Base-by-base conservation (phyloP, 805 yeast genomes). In the Wickerhamiella sorbophila region DNA sequence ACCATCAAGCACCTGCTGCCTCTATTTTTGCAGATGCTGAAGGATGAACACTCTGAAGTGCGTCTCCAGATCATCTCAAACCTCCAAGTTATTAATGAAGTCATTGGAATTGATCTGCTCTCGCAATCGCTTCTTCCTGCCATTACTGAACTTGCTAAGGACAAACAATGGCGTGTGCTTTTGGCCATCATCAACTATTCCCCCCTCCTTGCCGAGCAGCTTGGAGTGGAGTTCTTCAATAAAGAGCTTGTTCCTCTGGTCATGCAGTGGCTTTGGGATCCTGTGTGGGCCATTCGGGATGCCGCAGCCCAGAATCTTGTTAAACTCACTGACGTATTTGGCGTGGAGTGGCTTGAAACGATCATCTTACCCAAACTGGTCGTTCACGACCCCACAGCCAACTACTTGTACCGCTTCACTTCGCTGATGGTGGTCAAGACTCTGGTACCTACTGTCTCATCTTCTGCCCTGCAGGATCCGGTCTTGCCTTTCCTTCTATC, bases 231-330 rank as follows among this genome's bases (percentile, higher is more conserved):
- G 22, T 86, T 88, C 56, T 91, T 91, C 63, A 91, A 91, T 61
- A 82, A 84, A 58, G 94, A 87, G 54, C 69, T 91, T 50, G 86
- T 94, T 48, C 78, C 82, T 39, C 69, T 91, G 52, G 91, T 95
- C 55, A 74, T 91, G 74, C 81, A 87, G n/a, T 91, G 98, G 97
- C 69, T 91, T 50, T 87, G 96, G 95, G 99, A 91, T 64, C 82
- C 87, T 4, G 98, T 91, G 32, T 91, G 75, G 63, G 87, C 97
- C 4, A 87, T 91, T 47, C 77, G 99, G 62, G 93, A 85, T 51
- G 98, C 98, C 8, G 97, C 97, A 1, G 94, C 91, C 26, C 66
- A 69, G 43, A 91, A 87, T 60, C 67, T 91, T 52, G 77, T 73
- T 51, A 77, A 79, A 51, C 69, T 91, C 53, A 77, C 95, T 4